These are phyloP conservation scores for Phytophthora tubulina DNA, from an alignment of 352 stramenopile species.

Conservation along the genomic window DNA sequence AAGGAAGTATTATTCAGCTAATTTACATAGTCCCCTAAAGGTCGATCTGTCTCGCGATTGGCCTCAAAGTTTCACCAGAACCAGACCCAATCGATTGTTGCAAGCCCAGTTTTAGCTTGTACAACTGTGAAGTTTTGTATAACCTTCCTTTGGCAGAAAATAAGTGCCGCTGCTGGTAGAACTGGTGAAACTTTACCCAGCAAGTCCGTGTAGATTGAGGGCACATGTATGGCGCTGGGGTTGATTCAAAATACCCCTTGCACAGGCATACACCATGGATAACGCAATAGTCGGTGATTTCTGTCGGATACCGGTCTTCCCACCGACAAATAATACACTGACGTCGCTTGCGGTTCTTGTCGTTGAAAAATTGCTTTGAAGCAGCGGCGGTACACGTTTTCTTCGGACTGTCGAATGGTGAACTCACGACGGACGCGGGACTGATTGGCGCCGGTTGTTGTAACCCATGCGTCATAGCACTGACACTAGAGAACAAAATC, in stretches of 20 bases:
- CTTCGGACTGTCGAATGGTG: neutral
- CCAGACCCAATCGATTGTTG: neutral
- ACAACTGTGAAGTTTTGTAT: constrained; percentile 15
- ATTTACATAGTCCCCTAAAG: neutral
- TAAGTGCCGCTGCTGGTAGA: neutral
- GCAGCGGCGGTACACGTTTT: constrained; percentile 6
- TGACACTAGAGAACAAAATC: neutral
- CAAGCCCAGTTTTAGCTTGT: constrained; percentile 9
- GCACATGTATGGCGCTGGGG: constrained; percentile 7
- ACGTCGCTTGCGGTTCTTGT: neutral
- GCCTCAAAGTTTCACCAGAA: neutral
- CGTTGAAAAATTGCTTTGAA: constrained; percentile 5
- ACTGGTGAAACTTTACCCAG: too few species aligned
- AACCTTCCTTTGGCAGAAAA: constrained; percentile 14
- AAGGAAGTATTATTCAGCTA: too few species aligned
- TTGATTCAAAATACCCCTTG: neutral
- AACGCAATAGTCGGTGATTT: constrained; percentile 9
- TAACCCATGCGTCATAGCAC: neutral
- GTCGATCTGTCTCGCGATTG: constrained; percentile 2
- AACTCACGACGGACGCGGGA: neutral
- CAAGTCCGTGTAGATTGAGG: constrained; percentile 6
- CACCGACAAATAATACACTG: constrained; percentile 9
- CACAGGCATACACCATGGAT: constrained; percentile 5
- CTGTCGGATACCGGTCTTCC: constrained; percentile 10
- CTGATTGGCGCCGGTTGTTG: neutral